Base-by-base conservation (phyloP, 202 grass and related monocot species). In the Musa balbisiana region DNA sequence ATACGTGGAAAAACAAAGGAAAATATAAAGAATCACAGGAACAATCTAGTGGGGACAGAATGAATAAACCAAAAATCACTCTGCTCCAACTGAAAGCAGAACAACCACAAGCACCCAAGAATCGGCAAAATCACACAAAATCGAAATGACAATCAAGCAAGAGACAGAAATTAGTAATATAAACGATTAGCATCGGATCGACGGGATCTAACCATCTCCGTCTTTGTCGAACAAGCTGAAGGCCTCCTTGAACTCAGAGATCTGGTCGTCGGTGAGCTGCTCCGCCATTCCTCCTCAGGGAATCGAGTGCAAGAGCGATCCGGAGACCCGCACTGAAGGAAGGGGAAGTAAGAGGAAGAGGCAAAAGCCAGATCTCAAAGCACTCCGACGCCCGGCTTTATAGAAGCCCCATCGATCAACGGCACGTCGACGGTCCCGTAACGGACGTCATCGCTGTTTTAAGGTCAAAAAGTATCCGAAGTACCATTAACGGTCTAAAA, bases 211-310 rank as follows among this genome's bases (percentile, higher is more conserved):
- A 69, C 66, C 66, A 49, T 69, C 66, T 19, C 66, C 66, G 17
- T 69, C 66, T 29, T 69, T 69, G 66, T 69, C 66, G 16, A 69
- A 69, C 16, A 69, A 69, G 66, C 66, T 69, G 33, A 69, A 69
- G 15, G 66, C 66, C 29, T 69, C 66, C 66, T 69, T 69, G 66
- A 69, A 69, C 66, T 69, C 66, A 16, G 66, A 69, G 66, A 69
- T 69, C 29, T 69, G 66, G 1, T 69, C 66, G 4, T n/a, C 16
- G 66, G 27, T 69, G 33, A 69, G 66, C 29, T 69, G 27, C 27
- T 69, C 66, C 66, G 66, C 66, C 66, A 69, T 69, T 5, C 26
- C 66, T 69, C 66, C 66, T 50, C 27, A 6, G 5, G 5, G 16
- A 16, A 49, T 69, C 66, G 15, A 69, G 29, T 16, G 16, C 15